phyloP scores from a whole-genome alignment of 805 yeast species.

The Torulaspora delbrueckii region DNA sequence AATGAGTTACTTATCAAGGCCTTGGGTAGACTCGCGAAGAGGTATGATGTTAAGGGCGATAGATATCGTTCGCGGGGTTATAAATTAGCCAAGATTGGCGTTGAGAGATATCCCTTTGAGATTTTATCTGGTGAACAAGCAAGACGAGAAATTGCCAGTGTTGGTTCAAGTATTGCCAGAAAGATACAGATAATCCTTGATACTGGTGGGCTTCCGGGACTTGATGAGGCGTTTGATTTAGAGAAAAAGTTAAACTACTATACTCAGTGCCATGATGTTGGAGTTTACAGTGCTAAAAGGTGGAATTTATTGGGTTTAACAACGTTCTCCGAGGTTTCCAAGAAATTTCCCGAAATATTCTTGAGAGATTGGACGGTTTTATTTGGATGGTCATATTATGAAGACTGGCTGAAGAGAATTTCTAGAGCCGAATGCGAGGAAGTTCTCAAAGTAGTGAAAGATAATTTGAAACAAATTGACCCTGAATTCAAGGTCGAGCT shows the following conservation, averaged over 20 bases:
- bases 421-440: conserved; percentile 25
- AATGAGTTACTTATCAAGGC: conserved; percentile 21
- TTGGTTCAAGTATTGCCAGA: conserved; percentile 30
- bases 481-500: conserved; percentile 22
- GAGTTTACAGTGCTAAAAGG: conserved; percentile 26
- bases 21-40: conserved; percentile 19
- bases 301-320: conserved; percentile 21
- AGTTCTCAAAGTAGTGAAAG: conserved; percentile 19
- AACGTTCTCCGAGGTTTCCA: conserved; percentile 20
- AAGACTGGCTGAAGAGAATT: conserved; percentile 30
- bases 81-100: conserved; percentile 24
- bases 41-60: conserved; percentile 29
- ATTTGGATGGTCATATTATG: conserved; percentile 33
- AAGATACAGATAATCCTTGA: conserved; percentile 29
- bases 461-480: conserved; percentile 19
- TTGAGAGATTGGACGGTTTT: conserved; percentile 26
- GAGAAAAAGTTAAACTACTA: conserved; percentile 26
- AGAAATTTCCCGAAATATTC: conserved; percentile 19
- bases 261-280: conserved; percentile 29
- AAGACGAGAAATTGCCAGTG: conserved; percentile 18
- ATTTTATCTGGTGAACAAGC: conserved; percentile 31
- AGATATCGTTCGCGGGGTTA: conserved; percentile 28
- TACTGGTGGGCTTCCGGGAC: conserved; percentile 24
- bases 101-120: conserved; percentile 18
- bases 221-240: conserved; percentile 11